Base-by-base conservation (phyloP, 2,329 filamentous ascomycete genomes). In the Colletotrichum tofieldiae region DNA sequence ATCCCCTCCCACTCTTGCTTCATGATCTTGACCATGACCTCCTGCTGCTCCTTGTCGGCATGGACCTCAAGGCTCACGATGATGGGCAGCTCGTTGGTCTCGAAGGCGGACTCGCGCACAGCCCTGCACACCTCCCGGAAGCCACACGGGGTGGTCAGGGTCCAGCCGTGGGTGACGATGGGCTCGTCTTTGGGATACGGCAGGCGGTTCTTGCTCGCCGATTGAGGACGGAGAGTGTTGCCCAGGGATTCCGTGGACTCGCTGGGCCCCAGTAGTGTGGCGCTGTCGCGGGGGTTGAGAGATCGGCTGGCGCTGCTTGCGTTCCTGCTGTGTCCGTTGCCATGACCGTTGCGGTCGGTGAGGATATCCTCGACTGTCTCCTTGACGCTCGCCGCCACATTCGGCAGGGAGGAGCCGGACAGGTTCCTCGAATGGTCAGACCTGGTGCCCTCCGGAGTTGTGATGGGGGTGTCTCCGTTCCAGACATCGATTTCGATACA, bases 401-500 rank as follows among this genome's bases (percentile, higher is more conserved):
- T 86, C 43, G 84, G 86, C 23, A 86, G 79, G 39, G 84, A 86
- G 66, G 83, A 84, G 26, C 82, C 84, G 1, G 87, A 89, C 9
- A 87, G 76, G 54, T 84, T 84, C 43, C 84, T 84, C 67, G 82
- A 82, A 74, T 90, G 88, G 8, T 84, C 82, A 12, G 77, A 82
- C 58, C 81, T 85, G 37, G 83, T 81, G 29, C 78, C 63, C 37
- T 72, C 73, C 20, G 41, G 76, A 6, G 79, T 80, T 6, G 79
- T 80, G 5, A 81, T 78, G 54, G 80, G 81, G 23, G 84, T 80
- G 73, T 89, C 85, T 16, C 94, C 94, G 81, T 98, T 94, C 93
- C 95, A 98, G 3, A 98, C 94, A 78, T 98, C 96, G 67, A 98
- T 96, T 81, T 98, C 95, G 58, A 98, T 94, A 78, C 95, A 98